Base-by-base conservation (phyloP, 805 yeast species). In the Ogataea siamensis region DNA sequence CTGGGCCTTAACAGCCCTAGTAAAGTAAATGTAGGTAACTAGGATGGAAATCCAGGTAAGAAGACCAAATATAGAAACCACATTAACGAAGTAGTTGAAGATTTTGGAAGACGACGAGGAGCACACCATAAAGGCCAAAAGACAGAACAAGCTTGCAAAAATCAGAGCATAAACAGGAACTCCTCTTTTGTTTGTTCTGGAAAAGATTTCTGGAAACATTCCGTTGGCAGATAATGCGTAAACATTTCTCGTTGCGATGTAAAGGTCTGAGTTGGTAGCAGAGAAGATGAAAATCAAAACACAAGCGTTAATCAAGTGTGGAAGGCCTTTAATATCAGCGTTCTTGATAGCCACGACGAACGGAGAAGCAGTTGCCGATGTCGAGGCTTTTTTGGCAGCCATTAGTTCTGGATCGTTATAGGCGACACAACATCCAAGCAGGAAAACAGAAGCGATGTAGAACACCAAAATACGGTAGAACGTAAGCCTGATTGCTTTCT, bases 211-310 rank as follows among this genome's bases (percentile, higher is more conserved):
- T 47, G 93, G 93, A 8, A 91, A 88, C 55, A 78, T 78, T 6
- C 87, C 85, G 50, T 81, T 83, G 35, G 76, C 73, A 1, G 93
- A 74, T 47, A 86, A 65, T 24, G 85, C 83, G 55, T 82, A 84
- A 13, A 82, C 64, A 8, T 84, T 77, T 71, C 95, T 74, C 14
- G 93, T 77, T 19, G 85, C 84, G 57, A 80, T 79, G 63, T 83
- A 83, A 54, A 85, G 68, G 62, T 81, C 88, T 2, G 88, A 81
- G 64, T 84, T 86, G 8, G 85, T 80, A 31, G 94, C 94, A 8
- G 91, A 83, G 57, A 85, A 74, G 42, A 86, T 88, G 47, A 85
- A 83, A 27, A 84, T 62, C 54, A 87, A 62, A 49, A 87, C 82
- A 58, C 86, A 79, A 2, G 81, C 91, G 58, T 87, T 87, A 54